Evolutionary conservation across 495 filamentous ascomycete species (phyloP), one percentile per base, ranked within the genome.

Genomic region (Entonaema liquescens): DNA sequence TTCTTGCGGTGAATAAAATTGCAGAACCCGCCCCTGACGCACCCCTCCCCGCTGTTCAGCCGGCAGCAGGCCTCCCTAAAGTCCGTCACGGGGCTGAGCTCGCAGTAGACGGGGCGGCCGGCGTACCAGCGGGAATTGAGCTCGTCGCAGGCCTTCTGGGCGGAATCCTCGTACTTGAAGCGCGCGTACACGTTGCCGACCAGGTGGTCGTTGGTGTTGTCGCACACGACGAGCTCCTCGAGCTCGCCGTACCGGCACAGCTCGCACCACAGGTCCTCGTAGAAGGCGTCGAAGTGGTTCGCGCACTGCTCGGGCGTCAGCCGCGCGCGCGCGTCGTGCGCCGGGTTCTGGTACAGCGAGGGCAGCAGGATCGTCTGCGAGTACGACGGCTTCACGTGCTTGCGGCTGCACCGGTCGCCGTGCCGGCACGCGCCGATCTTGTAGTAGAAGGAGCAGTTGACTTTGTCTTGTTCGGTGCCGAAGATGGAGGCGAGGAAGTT

Each of bases 401-500:
- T 99, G 59, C 95, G 90, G 26, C 91, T 94, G 85, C 95, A 99
- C 71, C 95, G 93, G 84, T 99, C 95, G 75, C 95, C 96, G 85
- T 99, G 95, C 42, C 95, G 90, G 84, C 95, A 99, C 52, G 95
- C 95, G 76, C 95, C 95, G 83, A 99, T 99, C 84, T 97, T 96
- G 89, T 96, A 96, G 76, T 82, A 81, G 76, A 81, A 80, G 25
- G 78, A 81, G 72, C 78, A 83, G 76, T 81, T 82, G n/a, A 84
- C 91, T 79, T 98, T 99, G 89, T 99, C 95, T 80, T 98, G 96
- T 85, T 99, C 96, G 7, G 95, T 99, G 76, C 95, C 95, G 88
- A 99, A 99, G 84, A 99, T 99, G 76, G 93, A 97, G 79, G 95
- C 95, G 79, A 99, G 93, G 78, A 98, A 99, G 88, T 97, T 98